Evolutionary conservation across 2,329 filamentous ascomycete genomes (phyloP).

Genomic region (Ophiostoma pallidulum): DNA sequence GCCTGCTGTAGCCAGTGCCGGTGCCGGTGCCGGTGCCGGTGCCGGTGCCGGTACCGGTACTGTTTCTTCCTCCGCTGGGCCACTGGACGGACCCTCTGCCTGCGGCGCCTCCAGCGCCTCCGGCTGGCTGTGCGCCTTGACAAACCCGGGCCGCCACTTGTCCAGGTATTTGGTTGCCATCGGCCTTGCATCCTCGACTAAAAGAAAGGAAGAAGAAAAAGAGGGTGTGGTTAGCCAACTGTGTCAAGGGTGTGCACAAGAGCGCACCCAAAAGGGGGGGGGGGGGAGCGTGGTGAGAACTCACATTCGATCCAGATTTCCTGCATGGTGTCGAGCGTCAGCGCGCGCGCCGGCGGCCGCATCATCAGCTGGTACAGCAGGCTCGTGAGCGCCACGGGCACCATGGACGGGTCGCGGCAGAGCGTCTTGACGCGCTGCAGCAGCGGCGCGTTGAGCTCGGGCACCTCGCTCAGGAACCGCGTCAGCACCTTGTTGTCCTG

Average conservation of each 20-base stretch:
- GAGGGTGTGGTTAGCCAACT: too few relatives aligned
- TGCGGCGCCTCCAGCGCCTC: too few relatives aligned
- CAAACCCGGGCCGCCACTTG: conserved; percentile 50
- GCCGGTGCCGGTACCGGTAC: too few relatives aligned
- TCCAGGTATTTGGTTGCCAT: conserved; percentile 53
- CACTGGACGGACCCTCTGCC: too few relatives aligned
- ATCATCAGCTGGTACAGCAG: conserved; percentile 59
- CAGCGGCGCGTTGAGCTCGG: conserved; percentile 62
- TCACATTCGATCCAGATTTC: conserved; percentile 59
- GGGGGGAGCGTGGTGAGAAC: too few relatives aligned
- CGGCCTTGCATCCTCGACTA: conserved; percentile 53
- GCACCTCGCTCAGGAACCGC: conserved; percentile 84
- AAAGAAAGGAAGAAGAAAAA: not conserved
- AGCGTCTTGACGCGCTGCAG: conserved; percentile 61
- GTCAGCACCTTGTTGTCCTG: conserved; percentile 77
- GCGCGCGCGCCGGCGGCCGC: conserved; percentile 53
- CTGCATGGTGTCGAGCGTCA: conserved; percentile 55
- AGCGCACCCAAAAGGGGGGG: too few relatives aligned
- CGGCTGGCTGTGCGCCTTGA: too few relatives aligned
- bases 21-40: too few relatives aligned
- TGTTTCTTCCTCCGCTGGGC: too few relatives aligned
- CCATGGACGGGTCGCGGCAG: conserved; percentile 56
- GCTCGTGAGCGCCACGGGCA: conserved; percentile 54
- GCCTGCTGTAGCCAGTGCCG: too few relatives aligned
- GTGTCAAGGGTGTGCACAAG: too few relatives aligned